Percentiles rank a stretch among this genome's conserved stretches.
phyloP scores from a whole-genome alignment of 192 early-diverging fungal species.

The Podila minutissima region DNA sequence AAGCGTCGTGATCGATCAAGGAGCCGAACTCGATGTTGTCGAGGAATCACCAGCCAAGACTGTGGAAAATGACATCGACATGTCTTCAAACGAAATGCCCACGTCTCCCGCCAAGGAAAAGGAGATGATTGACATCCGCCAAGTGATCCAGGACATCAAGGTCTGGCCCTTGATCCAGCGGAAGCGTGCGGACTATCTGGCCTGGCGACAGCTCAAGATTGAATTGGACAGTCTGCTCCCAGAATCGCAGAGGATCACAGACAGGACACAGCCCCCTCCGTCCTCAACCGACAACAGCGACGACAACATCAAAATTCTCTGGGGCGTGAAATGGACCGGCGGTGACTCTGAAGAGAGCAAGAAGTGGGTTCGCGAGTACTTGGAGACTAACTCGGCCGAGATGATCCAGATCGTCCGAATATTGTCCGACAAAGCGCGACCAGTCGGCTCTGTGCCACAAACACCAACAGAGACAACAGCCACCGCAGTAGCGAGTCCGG shows the following conservation, averaged over 20 bases:
- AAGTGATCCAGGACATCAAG: conserved; percentile 27
- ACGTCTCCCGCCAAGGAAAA: neutral
- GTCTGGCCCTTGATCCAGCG: conserved; percentile 26
- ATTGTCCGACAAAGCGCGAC: conserved; percentile 5
- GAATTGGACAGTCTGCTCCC: conserved; percentile 38
- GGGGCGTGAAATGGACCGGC: conserved; percentile 38
- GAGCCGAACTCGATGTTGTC: neutral
- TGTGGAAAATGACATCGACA: neutral
- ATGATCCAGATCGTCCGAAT: conserved; percentile 17
- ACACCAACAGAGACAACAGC: neutral
- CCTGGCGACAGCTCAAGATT: conserved; percentile 34
- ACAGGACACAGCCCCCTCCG: neutral
- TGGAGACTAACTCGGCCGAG: conserved; percentile 31
- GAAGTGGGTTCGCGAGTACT: conserved; percentile 45
- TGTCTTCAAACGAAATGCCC: neutral
- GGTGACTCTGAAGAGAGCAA: conserved; percentile 35
- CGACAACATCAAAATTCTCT: conserved; percentile 8
- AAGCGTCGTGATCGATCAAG: too few species aligned
- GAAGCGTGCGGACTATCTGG: conserved; percentile 21
- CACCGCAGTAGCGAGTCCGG: neutral
- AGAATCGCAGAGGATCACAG: neutral
- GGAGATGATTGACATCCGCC: conserved; percentile 30
- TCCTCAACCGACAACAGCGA: neutral
- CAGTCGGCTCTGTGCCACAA: neutral
- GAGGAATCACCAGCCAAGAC: neutral